These are phyloP conservation scores for Diaporthe sp. DNA, from an alignment of 2,329 filamentous ascomycete species.

Conservation along the genomic window DNA sequence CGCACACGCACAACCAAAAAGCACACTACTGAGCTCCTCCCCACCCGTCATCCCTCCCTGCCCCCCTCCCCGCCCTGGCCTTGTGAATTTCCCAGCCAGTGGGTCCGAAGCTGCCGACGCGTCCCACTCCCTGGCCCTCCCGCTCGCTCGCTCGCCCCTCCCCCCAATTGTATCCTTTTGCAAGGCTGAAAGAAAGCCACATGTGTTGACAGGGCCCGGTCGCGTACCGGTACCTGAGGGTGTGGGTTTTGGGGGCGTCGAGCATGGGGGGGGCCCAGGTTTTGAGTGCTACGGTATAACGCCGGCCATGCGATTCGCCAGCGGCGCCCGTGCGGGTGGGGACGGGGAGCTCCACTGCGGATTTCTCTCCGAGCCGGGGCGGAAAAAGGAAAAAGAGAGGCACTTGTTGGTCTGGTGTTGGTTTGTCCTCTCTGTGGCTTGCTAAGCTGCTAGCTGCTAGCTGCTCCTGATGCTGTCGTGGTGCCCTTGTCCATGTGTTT, in stretches of 20 bases:
- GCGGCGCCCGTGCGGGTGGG: not conserved
- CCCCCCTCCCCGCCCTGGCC: conserved; percentile 7
- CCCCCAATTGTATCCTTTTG: conserved; percentile 13
- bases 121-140: conserved; percentile 15
- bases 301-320: conserved; percentile 23
- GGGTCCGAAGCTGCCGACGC: not conserved
- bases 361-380: conserved; percentile 21
- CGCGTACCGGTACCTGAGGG: conserved; percentile 20
- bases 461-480: not conserved
- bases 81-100: conserved; percentile 15
- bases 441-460: too few species aligned
- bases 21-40: not conserved
- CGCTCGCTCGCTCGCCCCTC: too few species aligned
- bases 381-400: not conserved
- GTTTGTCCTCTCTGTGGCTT: not conserved
- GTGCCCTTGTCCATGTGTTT: not conserved
- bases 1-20: not conserved
- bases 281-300: not conserved
- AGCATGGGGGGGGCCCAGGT: too few species aligned
- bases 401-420: not conserved
- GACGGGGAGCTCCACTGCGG: conserved; percentile 2
- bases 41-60: not conserved
- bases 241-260: too few species aligned
- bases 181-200: conserved; percentile 27
- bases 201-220: not conserved